Evolutionary conservation across 768 basidiomycete species (phyloP).

Genomic region (Cyclocybe cylindracea): DNA sequence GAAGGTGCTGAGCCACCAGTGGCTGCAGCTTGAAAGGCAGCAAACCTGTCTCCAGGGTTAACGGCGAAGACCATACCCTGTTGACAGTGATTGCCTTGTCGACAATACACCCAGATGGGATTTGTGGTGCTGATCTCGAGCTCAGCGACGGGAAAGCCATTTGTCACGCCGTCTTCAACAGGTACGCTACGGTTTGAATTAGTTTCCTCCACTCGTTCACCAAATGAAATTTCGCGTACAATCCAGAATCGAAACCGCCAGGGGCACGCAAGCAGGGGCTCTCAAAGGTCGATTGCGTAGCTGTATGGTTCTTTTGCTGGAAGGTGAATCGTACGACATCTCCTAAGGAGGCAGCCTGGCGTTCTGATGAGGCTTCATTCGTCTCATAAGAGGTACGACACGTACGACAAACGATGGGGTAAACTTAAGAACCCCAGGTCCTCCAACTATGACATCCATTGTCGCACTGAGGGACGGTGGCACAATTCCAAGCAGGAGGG

Average conservation of each 20-base stretch:
- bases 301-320: conserved; percentile 59
- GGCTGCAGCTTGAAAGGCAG: conserved; percentile 56
- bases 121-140: conserved; percentile 35
- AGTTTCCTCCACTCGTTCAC: neutral
- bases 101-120: conserved; percentile 63
- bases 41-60: conserved; percentile 57
- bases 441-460: conserved; percentile 51
- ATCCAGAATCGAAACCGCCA: conserved; percentile 59
- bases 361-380: conserved; percentile 1
- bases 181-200: conserved; percentile 35
- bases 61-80: conserved; percentile 68
- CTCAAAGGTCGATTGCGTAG: conserved; percentile 55
- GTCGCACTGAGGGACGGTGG: conserved; percentile 36
- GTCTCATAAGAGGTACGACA: conserved; percentile 3
- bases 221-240: conserved; percentile 35
- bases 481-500: conserved; percentile 17
- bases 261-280: conserved; percentile 42
- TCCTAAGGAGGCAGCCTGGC: conserved; percentile 46
- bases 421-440: conserved; percentile 39
- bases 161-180: conserved; percentile 41
- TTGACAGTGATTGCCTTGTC: conserved; percentile 54
- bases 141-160: conserved; percentile 46
- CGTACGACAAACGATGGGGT: conserved; percentile 42
- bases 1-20: conserved; percentile 29
- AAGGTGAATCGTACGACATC: conserved; percentile 54